Conservation (phyloP, 176 grass and related monocot species). For the Aegilops umbellulata region DNA sequence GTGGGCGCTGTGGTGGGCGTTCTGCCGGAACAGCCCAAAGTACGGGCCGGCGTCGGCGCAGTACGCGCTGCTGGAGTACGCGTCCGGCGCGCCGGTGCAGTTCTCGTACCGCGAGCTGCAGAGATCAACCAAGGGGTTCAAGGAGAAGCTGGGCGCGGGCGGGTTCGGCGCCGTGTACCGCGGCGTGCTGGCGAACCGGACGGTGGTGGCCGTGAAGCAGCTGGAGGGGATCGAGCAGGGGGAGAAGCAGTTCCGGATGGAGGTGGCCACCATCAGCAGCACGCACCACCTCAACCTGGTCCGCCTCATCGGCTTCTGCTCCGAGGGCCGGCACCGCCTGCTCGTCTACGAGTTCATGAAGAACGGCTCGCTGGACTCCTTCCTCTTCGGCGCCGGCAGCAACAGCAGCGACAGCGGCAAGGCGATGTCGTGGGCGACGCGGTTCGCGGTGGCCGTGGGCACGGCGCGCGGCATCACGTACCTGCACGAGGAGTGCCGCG, state of each 20-base stretch:
- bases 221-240: constrained; percentile 99
- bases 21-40: constrained; percentile 75
- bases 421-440: constrained; percentile 48
- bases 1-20: constrained; percentile 76
- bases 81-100: constrained; percentile 90
- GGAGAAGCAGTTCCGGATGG: constrained; percentile 99
- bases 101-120: constrained; percentile 82
- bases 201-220: constrained; percentile 78
- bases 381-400: constrained; percentile 59
- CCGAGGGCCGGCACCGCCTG: constrained; percentile 85
- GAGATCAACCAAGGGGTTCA: constrained; percentile 77
- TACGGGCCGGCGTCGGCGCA: constrained; percentile 75
- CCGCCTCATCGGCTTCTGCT: constrained; percentile 92
- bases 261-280: constrained; percentile 98
- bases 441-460: constrained; percentile 77
- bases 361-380: constrained; percentile 73
- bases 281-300: constrained; percentile 98
- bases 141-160: constrained; percentile 80
- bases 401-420: neutral
- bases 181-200: constrained; percentile 77
- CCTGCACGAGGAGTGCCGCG: constrained; percentile 97
- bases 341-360: constrained; percentile 99
- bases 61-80: constrained; percentile 96
- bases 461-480: constrained; percentile 91
- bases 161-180: constrained; percentile 91